A percentile compares a stretch with the other conserved stretches of the same genome.
These are phyloP conservation scores for Vitis cinerea DNA, from an alignment of 164 flowering plant species.

Conservation along the genomic window DNA sequence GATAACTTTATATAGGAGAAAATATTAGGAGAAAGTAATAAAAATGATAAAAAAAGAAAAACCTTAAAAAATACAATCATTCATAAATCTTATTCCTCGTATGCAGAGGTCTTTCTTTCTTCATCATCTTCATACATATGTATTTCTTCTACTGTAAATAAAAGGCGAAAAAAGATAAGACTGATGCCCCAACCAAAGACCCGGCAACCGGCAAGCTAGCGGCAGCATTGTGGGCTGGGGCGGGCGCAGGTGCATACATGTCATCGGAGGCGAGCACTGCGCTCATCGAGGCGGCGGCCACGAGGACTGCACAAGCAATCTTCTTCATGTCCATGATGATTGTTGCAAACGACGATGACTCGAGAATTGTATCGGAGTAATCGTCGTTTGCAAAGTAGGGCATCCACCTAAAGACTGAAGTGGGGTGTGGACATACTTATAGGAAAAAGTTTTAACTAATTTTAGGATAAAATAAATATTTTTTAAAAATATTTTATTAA, in stretches of 20 bases:
- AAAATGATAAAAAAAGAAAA: too few species aligned
- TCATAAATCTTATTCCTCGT: background rate
- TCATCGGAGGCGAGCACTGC: constrained; percentile 20
- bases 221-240: constrained; percentile 22
- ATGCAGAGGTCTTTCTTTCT: background rate
- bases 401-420: too few species aligned
- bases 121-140: background rate
- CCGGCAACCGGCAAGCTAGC: constrained; percentile 25
- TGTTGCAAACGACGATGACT: background rate
- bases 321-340: constrained; percentile 25
- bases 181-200: constrained; percentile 28
- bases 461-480: too few species aligned
- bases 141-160: constrained; percentile 21
- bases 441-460: too few species aligned
- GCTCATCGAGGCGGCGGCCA: constrained; percentile 26
- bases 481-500: too few species aligned
- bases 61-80: too few species aligned
- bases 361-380: too few species aligned
- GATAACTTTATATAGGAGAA: too few species aligned
- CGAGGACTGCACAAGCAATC: constrained; percentile 20
- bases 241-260: constrained; percentile 24
- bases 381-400: too few species aligned
- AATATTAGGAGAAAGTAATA: too few species aligned
- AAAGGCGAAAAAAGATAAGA: constrained; percentile 25
- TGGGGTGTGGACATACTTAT: too few species aligned